A percentile compares a stretch with the other conserved stretches of the same genome.
Conservation (phyloP, 2,329 filamentous ascomycete species). For the Dactylellina haptotyla region DNA sequence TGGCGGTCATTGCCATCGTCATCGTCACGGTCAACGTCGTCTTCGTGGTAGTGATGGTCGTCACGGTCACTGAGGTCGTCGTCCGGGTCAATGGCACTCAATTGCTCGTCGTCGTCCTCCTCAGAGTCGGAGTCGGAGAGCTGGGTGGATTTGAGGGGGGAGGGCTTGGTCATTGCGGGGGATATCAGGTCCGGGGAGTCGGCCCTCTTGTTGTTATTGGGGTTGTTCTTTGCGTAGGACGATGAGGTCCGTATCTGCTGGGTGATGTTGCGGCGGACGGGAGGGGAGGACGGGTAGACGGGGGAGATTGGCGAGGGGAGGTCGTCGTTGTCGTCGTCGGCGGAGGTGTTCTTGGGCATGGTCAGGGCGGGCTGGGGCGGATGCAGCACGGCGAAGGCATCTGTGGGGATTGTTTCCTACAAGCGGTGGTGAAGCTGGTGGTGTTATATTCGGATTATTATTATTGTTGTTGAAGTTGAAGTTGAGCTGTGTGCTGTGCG, state of each 20-base stretch:
- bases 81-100: slow-evolving; percentile 35
- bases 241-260: no score
- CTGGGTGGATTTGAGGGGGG: slow-evolving; percentile 1
- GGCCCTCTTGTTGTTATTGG: not conserved
- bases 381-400: not conserved
- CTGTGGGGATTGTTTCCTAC: no score
- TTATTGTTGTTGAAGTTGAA: no score
- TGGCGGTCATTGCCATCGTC: slow-evolving; percentile 8
- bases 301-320: slow-evolving; percentile 48
- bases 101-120: slow-evolving; percentile 22
- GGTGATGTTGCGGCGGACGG: slow-evolving; percentile 25
- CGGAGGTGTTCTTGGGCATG: slow-evolving; percentile 32
- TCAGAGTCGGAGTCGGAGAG: slow-evolving; percentile 10
- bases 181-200: not conserved
- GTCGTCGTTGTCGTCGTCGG: slow-evolving; percentile 38
- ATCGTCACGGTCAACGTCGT: slow-evolving; percentile 22
- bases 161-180: slow-evolving; percentile 1
- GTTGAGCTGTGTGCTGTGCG: no score
- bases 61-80: slow-evolving; percentile 5
- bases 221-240: not conserved
- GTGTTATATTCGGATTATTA: no score
- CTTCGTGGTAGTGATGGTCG: not conserved
- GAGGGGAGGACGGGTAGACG: slow-evolving; percentile 44
- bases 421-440: no score
- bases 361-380: not conserved